Evolutionary conservation across 1,284 basidiomycete species (phyloP).

Genomic region (Rhodotorula sp.): DNA sequence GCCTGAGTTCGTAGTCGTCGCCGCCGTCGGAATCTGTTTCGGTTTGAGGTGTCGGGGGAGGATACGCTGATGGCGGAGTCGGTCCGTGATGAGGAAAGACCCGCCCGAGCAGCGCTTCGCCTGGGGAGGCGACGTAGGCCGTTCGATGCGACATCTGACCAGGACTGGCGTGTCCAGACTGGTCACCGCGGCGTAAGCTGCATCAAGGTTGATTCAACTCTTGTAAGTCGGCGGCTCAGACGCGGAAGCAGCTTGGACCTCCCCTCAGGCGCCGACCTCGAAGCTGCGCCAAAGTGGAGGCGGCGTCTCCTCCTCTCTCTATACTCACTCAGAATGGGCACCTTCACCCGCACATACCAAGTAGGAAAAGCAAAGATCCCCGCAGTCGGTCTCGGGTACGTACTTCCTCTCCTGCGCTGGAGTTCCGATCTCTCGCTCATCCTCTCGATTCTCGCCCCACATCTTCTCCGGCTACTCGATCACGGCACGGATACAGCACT

Average conservation of each 20-base stretch:
- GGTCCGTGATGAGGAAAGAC: not conserved
- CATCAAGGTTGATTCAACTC: too few species aligned
- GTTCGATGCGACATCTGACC: not conserved
- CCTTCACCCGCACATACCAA: constrained; percentile 22
- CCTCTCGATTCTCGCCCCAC: not conserved
- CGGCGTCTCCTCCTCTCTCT: not conserved
- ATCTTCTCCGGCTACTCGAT: not conserved
- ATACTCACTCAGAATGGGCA: not conserved
- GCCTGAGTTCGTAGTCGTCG: not conserved
- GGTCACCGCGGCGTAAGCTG: too few species aligned
- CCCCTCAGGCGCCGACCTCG: too few species aligned
- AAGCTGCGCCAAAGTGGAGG: too few species aligned
- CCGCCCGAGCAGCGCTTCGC: not conserved
- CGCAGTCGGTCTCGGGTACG: constrained; percentile 40
- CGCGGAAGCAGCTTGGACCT: too few species aligned
- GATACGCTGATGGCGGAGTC: not conserved
- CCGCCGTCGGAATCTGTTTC: not conserved
- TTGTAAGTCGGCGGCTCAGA: too few species aligned
- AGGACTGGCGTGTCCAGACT: too few species aligned
- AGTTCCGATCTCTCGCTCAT: not conserved
- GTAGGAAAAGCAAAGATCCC: constrained; percentile 40
- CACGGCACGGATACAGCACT: not conserved
- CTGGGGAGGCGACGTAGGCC: not conserved
- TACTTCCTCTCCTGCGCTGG: not conserved
- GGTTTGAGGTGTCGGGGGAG: not conserved